Conservation (phyloP, 2,329 filamentous ascomycete species). For the Aspergillus eucalypticola region DNA sequence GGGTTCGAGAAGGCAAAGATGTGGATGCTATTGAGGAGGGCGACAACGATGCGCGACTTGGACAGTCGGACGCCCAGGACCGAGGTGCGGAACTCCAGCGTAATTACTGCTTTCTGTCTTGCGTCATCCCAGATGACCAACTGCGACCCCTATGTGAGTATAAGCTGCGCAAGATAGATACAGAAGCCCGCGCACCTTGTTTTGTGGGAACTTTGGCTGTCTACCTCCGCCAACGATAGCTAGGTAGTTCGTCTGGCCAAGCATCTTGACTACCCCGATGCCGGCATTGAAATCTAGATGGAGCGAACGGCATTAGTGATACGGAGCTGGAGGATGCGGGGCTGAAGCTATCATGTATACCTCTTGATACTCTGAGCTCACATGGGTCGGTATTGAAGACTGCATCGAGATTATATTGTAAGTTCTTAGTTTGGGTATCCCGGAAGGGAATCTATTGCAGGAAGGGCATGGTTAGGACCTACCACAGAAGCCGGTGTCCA, state of each 20-base stretch:
- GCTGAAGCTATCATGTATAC: slow-evolving; percentile 33
- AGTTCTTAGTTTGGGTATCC: slow-evolving; percentile 21
- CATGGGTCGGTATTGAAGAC: slow-evolving; percentile 74
- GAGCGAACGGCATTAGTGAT: not conserved
- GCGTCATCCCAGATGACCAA: slow-evolving; percentile 90
- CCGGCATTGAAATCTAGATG: slow-evolving; percentile 73
- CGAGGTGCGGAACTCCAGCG: slow-evolving; percentile 74
- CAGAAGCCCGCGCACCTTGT: slow-evolving; percentile 61
- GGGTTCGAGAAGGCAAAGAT: slow-evolving; percentile 77
- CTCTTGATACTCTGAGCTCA: slow-evolving; percentile 65
- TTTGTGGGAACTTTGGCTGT: slow-evolving; percentile 80
- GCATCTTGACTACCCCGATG: slow-evolving; percentile 80
- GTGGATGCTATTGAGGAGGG: slow-evolving; percentile 77
- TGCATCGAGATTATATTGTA: slow-evolving; percentile 36
- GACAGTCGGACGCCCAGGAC: slow-evolving; percentile 79
- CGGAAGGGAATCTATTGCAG: slow-evolving; percentile 1
- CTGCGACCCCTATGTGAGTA: slow-evolving; percentile 23
- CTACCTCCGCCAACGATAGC: slow-evolving; percentile 87
- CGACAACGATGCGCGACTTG: slow-evolving; percentile 73
- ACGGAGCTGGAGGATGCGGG: not conserved
- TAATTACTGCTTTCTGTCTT: slow-evolving; percentile 72
- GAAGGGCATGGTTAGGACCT: slow-evolving; percentile 38
- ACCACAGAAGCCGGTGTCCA: slow-evolving; percentile 85
- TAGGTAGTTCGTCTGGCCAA: slow-evolving; percentile 81
- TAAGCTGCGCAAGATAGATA: not conserved